Base-by-base conservation (phyloP, 495 filamentous ascomycete species). In the Hyaloscypha finlandica region DNA sequence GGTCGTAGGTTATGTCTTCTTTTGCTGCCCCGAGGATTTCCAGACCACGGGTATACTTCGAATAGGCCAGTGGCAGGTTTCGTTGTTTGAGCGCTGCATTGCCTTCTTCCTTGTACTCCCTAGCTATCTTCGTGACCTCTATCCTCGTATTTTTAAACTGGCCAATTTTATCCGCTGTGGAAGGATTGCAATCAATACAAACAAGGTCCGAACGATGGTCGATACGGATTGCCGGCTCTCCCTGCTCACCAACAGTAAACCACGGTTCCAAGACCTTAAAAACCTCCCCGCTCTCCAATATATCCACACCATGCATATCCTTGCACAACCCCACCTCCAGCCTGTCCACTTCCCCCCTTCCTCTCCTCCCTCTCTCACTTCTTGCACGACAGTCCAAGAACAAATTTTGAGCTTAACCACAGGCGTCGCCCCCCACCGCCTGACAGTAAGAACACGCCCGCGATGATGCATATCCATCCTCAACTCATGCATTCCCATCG, bases 201-300 rank as follows among this genome's bases (percentile, higher is more conserved):
- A 45, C 35, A 65, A 85, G 56, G 61, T 86, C 82, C 4, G 78
- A 81, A 8, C 81, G 70, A 76, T 88, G 84, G 59, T 87, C 85
- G 11, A 86, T 80, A 19, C 83, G 77, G 12, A 87, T 62, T 3
- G 71, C 77, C 69, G 77, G 80, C 1, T 70, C 59, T 6, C 79
- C 81, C 61, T 80, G 67, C 16, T 69, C 70, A 60, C 69, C 79
- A 0, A 70, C 42, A 52, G 80, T 83, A 59, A 83, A 73, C 66
- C 81, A 86, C 8, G 85, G 84, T 65, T 87, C 85, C 68, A 86
- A 86, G 62, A 87, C 63, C 31, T 81, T 55, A 4, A 81, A 65
- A 2, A 84, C 70, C 3, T 60, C 72, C 2, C 77, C 77, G 14
- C 71, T 59, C 3, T 60, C 57, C 2, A 84, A 68, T 30, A 77